Evolutionary conservation across 352 stramenopile genomes (phyloP).

Genomic region (Phytopythium aichiense): DNA sequence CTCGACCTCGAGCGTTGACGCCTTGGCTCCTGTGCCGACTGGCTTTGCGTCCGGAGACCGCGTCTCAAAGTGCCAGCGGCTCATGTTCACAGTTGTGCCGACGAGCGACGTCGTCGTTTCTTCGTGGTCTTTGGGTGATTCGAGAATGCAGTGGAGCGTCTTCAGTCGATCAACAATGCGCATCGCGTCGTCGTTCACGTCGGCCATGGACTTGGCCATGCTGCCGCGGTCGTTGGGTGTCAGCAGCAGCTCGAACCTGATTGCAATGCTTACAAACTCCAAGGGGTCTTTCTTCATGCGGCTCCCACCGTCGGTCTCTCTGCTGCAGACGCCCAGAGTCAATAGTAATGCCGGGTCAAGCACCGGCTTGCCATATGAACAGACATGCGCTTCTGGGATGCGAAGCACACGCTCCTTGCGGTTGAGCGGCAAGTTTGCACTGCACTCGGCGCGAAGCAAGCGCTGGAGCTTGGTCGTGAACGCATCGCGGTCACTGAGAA

Average conservation of each 20-base stretch:
- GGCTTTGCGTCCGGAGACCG: no score
- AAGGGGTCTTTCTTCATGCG: conserved; percentile 9
- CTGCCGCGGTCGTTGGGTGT: conserved; percentile 37
- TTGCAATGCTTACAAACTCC: conserved; percentile 17
- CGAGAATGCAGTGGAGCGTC: conserved; percentile 12
- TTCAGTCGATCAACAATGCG: conserved; percentile 24
- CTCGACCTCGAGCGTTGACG: conserved; percentile 16
- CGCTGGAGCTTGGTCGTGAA: conserved; percentile 31
- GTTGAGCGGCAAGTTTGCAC: conserved; percentile 26
- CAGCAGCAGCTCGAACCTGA: conserved; percentile 40
- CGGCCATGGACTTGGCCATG: conserved; percentile 23
- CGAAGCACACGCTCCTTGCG: conserved; percentile 37
- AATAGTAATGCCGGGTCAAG: conserved; percentile 19
- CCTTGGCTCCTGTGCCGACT: background rate
- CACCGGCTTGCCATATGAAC: conserved; percentile 17
- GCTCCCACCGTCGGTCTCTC: conserved; percentile 4
- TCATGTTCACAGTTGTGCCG: background rate
- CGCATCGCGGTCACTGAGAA: conserved; percentile 8
- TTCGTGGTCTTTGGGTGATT: background rate
- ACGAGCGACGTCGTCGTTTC: background rate
- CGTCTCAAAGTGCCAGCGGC: conserved; percentile 2
- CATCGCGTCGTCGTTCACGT: conserved; percentile 27
- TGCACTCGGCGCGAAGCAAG: conserved; percentile 31
- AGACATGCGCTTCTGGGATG: conserved; percentile 26
- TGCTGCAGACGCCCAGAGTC: conserved; percentile 11